Evolutionary conservation across 2,329 filamentous ascomycete species (phyloP).

Genomic region (Neofusicoccum cordaticola): DNA sequence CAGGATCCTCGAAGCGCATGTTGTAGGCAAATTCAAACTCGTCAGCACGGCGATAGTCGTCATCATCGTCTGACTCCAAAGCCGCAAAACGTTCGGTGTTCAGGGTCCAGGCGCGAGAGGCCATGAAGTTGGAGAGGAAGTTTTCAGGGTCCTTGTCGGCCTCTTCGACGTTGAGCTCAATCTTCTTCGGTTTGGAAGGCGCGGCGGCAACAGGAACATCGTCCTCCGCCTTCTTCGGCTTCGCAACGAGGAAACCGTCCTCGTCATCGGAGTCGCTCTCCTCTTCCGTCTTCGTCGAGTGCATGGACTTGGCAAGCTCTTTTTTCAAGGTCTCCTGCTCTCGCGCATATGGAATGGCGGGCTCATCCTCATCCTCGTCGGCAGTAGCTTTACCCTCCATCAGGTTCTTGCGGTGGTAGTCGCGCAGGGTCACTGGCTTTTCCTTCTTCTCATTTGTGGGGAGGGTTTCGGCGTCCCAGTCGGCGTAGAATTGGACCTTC

Average conservation of each 20-base stretch:
- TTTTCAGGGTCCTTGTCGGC: constrained; percentile 88
- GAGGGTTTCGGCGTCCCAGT: constrained; percentile 55
- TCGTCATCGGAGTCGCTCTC: constrained; percentile 49
- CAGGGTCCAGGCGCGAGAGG: constrained; percentile 82
- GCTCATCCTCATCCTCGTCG: constrained; percentile 56
- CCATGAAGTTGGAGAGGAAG: constrained; percentile 93
- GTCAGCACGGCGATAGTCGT: constrained; percentile 71
- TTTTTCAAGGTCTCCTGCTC: constrained; percentile 83
- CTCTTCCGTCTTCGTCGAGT: constrained; percentile 54
- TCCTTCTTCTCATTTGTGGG: constrained; percentile 57
- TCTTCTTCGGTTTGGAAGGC: constrained; percentile 33
- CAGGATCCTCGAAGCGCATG: constrained; percentile 89
- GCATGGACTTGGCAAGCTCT: constrained; percentile 75
- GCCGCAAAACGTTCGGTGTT: constrained; percentile 68
- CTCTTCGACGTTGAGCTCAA: constrained; percentile 61
- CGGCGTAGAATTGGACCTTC: constrained; percentile 71
- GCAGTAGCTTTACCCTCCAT: constrained; percentile 66
- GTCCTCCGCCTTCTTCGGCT: constrained; percentile 40
- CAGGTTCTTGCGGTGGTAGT: constrained; percentile 92
- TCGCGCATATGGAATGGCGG: constrained; percentile 73
- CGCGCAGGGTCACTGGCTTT: constrained; percentile 79
- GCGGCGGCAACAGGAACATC: constrained; percentile 24
- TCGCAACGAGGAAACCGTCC: constrained; percentile 75
- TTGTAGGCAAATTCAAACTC: constrained; percentile 93
- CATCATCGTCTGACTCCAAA: constrained; percentile 89